Evolutionary conservation across 768 basidiomycete species (phyloP), one percentile per base, ranked within the genome.

Genomic region (Collybia sordida): DNA sequence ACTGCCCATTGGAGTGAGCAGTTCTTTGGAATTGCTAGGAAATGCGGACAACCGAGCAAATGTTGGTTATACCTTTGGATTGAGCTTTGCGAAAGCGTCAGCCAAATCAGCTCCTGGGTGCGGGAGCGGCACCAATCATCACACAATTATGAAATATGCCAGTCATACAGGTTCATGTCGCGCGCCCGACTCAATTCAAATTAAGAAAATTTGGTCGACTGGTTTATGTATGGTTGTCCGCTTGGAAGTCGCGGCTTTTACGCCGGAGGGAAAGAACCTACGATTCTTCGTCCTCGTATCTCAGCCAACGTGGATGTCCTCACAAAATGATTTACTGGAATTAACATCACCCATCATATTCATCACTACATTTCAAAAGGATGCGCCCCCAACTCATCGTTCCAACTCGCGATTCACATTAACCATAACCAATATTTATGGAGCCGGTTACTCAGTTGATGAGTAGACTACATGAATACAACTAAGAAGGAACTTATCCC

Each of bases 1-100:
- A 3, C 81, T 90, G 60, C 69, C 88, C 15, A 76, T 72, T 0
- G 86, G 87, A 0, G 53, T 66, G 19, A 71, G 69, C 88, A 0
- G 67, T 87, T 14, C 57, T 91, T 22, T 67, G 90, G 57, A 82
- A 79, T 47, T 70, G 88, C 1, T 86, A 85, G 79, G 77, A 77
- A 51, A 62, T 66, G 52, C 50, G 64, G 9, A 59, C 66, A n/a
- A 51, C 61, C 17, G 73, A 75, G 41, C 44, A 59, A 4, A 68
- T 68, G 52, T 63, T 41, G 75, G 75, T 12, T 64, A 60, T 12
- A 72, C 71, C 0, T 90, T 71, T 62, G 86, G 86, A 0, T 68
- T 78, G 42, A 82, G 78, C 50, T 92, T 87, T 56, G 81, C 88
- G 57, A 75, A 71, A 51, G 78, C 76, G 0, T 72, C 76, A 3